phyloP scores from a whole-genome alignment of 371 early-diverging fungal genomes.

The Lichtheimia ornata region DNA sequence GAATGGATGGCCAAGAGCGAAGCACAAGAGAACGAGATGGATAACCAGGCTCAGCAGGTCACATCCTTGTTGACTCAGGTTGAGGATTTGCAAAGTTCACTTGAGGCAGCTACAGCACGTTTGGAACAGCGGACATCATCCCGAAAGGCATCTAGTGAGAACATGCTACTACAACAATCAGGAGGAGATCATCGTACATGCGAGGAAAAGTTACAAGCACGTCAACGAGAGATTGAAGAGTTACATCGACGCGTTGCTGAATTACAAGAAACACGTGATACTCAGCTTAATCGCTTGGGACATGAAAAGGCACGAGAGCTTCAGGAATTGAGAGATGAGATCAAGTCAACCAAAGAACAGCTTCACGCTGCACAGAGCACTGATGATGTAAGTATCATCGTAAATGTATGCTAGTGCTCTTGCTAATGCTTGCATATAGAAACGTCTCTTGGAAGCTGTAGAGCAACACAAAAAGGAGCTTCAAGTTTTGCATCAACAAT shows the following conservation, averaged over 20 bases:
- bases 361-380: neutral
- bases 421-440: neutral
- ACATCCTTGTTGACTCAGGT: constrained; percentile 28
- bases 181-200: constrained; percentile 20
- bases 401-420: too few species aligned
- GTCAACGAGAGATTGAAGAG: constrained; percentile 33
- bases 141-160: neutral
- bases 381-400: neutral
- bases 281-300: constrained; percentile 26
- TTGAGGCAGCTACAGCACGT: constrained; percentile 42
- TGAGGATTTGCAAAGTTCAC: constrained; percentile 36
- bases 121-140: constrained; percentile 34
- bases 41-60: constrained; percentile 30
- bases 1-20: constrained; percentile 22
- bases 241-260: constrained; percentile 24
- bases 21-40: constrained; percentile 20
- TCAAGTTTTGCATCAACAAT: constrained; percentile 35
- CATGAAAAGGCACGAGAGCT: constrained; percentile 40
- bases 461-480: constrained; percentile 42
- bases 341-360: constrained; percentile 6
- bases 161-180: constrained; percentile 1
- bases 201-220: constrained; percentile 22
- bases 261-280: constrained; percentile 30
- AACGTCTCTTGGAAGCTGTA: constrained; percentile 23
- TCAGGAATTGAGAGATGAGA: constrained; percentile 14